These are phyloP conservation scores for Pyrenopolyporus hunteri DNA, from an alignment of 495 filamentous ascomycete species.

Conservation along the genomic window DNA sequence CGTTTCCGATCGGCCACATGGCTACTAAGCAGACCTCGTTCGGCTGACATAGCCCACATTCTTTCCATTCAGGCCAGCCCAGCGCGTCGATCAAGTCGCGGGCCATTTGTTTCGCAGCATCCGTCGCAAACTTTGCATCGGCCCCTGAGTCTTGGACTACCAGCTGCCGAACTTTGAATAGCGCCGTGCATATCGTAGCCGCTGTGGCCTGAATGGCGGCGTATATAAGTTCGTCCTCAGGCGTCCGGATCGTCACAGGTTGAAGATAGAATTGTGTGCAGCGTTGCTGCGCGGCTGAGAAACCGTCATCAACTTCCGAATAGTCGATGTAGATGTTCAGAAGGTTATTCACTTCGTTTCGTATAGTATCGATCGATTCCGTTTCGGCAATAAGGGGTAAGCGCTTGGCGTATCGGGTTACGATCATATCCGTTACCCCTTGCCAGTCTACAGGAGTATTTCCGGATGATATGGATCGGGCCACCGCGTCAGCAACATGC, in stretches of 20 bases:
- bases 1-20: slow-evolving; percentile 67
- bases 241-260: slow-evolving; percentile 41
- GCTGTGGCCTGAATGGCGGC: slow-evolving; percentile 55
- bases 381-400: slow-evolving; percentile 55
- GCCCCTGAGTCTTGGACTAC: slow-evolving; percentile 22
- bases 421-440: slow-evolving; percentile 64
- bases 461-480: slow-evolving; percentile 6
- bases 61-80: slow-evolving; percentile 67
- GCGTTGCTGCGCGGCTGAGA: slow-evolving; percentile 48
- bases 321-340: slow-evolving; percentile 58
- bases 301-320: slow-evolving; percentile 42
- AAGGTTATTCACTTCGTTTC: slow-evolving; percentile 53
- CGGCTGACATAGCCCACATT: slow-evolving; percentile 58
- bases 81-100: slow-evolving; percentile 56
- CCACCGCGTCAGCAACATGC: slow-evolving; percentile 51
- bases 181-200: slow-evolving; percentile 55
- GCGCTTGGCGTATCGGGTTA: slow-evolving; percentile 61
- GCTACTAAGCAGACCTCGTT: slow-evolving; percentile 71
- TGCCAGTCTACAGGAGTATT: slow-evolving; percentile 61
- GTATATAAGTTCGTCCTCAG: slow-evolving; percentile 46
- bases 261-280: slow-evolving; percentile 58
- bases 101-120: slow-evolving; percentile 35
- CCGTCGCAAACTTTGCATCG: slow-evolving; percentile 4
- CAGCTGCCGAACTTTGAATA: slow-evolving; percentile 49
- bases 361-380: slow-evolving; percentile 43